A percentile compares a stretch with the other conserved stretches of the same genome.
Evolutionary conservation across 2,329 filamentous ascomycete genomes (phyloP).

Genomic region (Tolypocladium guangdongense): DNA sequence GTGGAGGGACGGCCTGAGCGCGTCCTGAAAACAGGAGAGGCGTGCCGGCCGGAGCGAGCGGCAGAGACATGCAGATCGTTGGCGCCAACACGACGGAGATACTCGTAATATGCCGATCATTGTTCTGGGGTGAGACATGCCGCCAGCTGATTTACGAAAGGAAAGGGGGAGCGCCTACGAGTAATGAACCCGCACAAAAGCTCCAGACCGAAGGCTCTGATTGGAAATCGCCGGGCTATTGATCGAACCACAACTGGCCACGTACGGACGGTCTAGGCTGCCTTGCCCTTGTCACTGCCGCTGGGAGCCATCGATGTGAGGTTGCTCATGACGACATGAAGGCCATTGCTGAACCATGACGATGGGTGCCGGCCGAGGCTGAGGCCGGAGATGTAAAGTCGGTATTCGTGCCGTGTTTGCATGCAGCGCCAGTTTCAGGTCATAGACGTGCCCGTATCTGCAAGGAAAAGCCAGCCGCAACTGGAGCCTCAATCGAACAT

Average conservation of each 20-base stretch:
- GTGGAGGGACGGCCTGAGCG: not conserved
- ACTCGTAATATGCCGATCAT: not conserved
- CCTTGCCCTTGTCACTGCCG: not conserved
- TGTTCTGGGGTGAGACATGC: not conserved
- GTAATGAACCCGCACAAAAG: no score
- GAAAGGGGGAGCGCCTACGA: not conserved
- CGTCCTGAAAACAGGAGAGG: not conserved
- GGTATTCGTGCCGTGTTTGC: not conserved
- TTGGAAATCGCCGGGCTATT: not conserved
- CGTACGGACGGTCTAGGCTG: not conserved
- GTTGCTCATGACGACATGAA: not conserved
- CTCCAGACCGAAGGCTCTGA: not conserved
- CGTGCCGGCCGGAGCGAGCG: not conserved
- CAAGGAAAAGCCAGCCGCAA: not conserved
- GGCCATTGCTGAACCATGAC: not conserved
- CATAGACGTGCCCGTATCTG: not conserved
- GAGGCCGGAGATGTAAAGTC: not conserved
- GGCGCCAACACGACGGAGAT: not conserved
- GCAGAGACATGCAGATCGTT: not conserved
- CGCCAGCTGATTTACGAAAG: not conserved
- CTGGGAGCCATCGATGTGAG: not conserved
- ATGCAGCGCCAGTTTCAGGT: not conserved
- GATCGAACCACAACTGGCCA: not conserved
- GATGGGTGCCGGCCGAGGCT: not conserved
- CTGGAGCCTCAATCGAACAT: not conserved